These are phyloP conservation scores for Alternaria consortialis DNA, from an alignment of 2,329 filamentous ascomycete genomes.

Conservation along the genomic window DNA sequence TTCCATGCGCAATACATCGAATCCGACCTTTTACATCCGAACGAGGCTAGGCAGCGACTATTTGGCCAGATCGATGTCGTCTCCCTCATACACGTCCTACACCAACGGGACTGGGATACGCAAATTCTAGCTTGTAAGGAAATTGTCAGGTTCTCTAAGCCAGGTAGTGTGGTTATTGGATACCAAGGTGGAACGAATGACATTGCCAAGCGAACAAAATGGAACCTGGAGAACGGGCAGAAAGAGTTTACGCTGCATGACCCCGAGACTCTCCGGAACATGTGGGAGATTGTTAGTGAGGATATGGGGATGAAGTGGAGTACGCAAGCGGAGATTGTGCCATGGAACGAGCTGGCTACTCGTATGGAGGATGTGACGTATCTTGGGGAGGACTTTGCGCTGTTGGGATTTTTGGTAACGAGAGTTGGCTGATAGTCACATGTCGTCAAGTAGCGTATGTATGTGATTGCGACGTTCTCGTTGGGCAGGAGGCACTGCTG, in stretches of 20 bases:
- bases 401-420: background rate
- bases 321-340: background rate
- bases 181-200: background rate
- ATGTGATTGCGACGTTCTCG: background rate
- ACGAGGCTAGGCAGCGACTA: background rate
- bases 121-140: no score
- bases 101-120: no score
- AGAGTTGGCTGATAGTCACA: background rate
- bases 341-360: background rate
- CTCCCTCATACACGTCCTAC: no score
- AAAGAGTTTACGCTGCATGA: background rate
- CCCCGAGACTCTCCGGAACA: background rate
- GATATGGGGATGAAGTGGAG: background rate
- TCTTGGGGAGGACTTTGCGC: background rate
- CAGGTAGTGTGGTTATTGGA: background rate
- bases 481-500: background rate
- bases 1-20: background rate
- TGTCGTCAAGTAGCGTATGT: background rate
- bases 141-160: no score
- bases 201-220: background rate
- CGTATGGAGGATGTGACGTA: background rate
- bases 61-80: no score
- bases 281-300: background rate
- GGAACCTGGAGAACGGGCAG: background rate
- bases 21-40: background rate